Evolutionary conservation across 176 grass and related monocot species (phyloP), one percentile per base, ranked within the genome.

Genomic region (Coix lacrymajobi): DNA sequence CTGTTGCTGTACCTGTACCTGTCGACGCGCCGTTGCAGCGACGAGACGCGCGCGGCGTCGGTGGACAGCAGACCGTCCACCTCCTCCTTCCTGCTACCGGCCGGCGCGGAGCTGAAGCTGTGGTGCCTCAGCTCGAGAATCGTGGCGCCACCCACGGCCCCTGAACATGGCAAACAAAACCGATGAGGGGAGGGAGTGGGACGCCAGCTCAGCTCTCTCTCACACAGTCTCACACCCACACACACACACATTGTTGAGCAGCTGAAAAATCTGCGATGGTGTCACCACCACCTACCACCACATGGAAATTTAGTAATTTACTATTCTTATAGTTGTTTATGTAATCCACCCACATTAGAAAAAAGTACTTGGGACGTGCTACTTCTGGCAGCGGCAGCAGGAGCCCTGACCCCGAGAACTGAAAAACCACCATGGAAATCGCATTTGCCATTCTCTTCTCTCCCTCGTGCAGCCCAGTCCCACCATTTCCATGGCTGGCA

Each of bases 121-220:
- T 79, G 81, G 65, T 90, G 88, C 82, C 83, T 69, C 30, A 93
- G 81, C 78, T 93, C 88, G 13, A 93, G 85, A 15, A 93, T 64
- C 40, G 88, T 88, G 64, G 85, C 85, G 75, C 91, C 78, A 8
- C 75, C 81, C 28, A 52, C 75, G 5, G 85, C 86, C 73, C 82
- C 91, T 93, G 82, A 52, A 71, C 56, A 62, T 36, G 38, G 9
- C 32, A 20, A 11, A 66, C 24, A 36, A 63, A 44, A 62, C 31
- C 51, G 12, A 7, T 22, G 2, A n/a, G n/a, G n/a, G n/a, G n/a
- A n/a, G n/a, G 36, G 36, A 37, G 5, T 2, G 29, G 0, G 28
- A 32, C 1, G n/a, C 52, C n/a, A n/a, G n/a, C n/a, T n/a, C n/a
- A n/a, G n/a, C n/a, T n/a, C n/a, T n/a, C n/a, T n/a, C n/a, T n/a